Percentiles rank a stretch among this genome's conserved stretches.
Evolutionary conservation across 495 filamentous ascomycete genomes (phyloP).

Genomic region (Extremus antarcticus): DNA sequence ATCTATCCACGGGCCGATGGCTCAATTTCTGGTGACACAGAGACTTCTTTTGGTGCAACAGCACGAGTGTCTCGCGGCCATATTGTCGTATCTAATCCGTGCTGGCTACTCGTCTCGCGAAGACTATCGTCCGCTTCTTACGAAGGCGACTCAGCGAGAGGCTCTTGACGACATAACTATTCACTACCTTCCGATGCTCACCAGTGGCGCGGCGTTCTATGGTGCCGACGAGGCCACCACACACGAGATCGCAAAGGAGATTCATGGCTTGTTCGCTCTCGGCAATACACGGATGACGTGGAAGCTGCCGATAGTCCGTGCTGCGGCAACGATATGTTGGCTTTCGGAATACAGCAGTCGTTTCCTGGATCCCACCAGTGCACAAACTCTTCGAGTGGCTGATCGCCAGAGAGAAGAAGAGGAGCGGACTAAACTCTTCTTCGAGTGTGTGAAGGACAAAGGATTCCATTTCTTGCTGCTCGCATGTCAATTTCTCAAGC

Average conservation of each 20-base stretch:
- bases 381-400: constrained; percentile 42
- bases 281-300: constrained; percentile 33
- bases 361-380: constrained; percentile 56
- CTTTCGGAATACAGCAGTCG: constrained; percentile 83
- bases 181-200: constrained; percentile 69
- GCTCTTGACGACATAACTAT: constrained; percentile 53
- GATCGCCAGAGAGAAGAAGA: constrained; percentile 56
- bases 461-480: constrained; percentile 86
- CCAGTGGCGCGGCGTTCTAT: constrained; percentile 59
- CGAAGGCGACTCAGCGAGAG: constrained; percentile 53
- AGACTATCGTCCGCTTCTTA: constrained; percentile 62
- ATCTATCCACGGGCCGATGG: constrained; percentile 42
- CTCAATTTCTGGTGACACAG: constrained; percentile 64
- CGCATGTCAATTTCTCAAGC: constrained; percentile 64
- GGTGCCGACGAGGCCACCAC: constrained; percentile 39
- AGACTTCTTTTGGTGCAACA: constrained; percentile 63
- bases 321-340: constrained; percentile 69
- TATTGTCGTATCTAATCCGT: constrained; percentile 66
- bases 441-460: constrained; percentile 71
- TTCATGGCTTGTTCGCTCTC: constrained; percentile 40
- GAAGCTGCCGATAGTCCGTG: constrained; percentile 61
- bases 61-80: constrained; percentile 75
- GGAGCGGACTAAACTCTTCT: constrained; percentile 57
- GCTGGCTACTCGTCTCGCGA: constrained; percentile 53
- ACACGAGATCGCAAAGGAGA: constrained; percentile 46